Evolutionary conservation across 352 stramenopile species (phyloP).

Genomic region (Pythium vanterpoolii): DNA sequence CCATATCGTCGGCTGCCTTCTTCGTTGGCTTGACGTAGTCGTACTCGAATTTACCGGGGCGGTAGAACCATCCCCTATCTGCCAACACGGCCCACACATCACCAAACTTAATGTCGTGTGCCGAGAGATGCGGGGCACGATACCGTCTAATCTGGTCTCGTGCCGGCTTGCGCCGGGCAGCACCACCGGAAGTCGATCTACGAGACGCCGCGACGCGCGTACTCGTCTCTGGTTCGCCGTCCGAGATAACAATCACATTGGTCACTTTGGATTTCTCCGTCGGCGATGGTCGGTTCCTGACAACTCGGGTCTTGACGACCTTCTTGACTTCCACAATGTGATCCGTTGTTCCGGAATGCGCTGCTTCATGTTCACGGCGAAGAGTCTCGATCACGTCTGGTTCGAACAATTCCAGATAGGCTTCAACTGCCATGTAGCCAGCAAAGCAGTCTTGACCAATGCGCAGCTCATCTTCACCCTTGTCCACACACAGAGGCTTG

Average conservation of each 20-base stretch:
- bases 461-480: constrained; percentile 22
- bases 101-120: constrained; percentile 53
- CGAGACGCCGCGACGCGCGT: not conserved
- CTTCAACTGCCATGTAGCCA: constrained; percentile 40
- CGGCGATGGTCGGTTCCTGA: not conserved
- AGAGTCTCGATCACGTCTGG: constrained; percentile 41
- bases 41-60: constrained; percentile 39
- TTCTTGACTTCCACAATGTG: too few species aligned
- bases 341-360: not conserved
- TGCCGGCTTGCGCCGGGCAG: constrained; percentile 1
- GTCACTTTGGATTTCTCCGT: not conserved
- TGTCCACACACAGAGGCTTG: constrained; percentile 43
- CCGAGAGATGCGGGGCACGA: not conserved
- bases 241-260: constrained; percentile 15
- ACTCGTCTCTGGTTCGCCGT: constrained; percentile 23
- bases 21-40: constrained; percentile 67
- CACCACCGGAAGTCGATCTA: not conserved
- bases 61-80: constrained; percentile 54
- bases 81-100: constrained; percentile 46
- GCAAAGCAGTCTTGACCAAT: constrained; percentile 48
- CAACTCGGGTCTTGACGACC: not conserved
- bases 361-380: constrained; percentile 32
- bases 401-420: constrained; percentile 38
- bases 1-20: constrained; percentile 30
- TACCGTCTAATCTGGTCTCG: constrained; percentile 17